Evolutionary conservation across 108 stramenopile species (phyloP), one percentile per base, ranked within the genome.

Genomic region (Stephanodiscus minutulus): DNA sequence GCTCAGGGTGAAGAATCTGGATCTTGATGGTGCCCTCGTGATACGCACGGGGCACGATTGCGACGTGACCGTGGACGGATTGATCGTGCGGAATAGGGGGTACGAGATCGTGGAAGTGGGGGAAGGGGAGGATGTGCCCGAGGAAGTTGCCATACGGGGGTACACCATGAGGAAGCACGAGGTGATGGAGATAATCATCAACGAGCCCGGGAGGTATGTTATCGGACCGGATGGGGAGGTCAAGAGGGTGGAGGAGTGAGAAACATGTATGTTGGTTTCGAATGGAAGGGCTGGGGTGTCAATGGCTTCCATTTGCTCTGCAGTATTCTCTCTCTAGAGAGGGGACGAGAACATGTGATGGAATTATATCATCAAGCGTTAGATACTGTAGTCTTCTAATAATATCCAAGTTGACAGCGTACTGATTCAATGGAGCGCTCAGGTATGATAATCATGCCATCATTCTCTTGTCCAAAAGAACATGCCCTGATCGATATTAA

Each of bases 131-230:
- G 76, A 77, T 62, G 86, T 90, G 29, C 78, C 84, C 12, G 94
- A 96, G 59, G 79, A 85, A 54, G 89, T 91, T 22, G 79, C 79
- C 7, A 96, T 96, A 71, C 83, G 94, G 44, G 94, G 92, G 20
- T 96, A 96, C 80, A 91, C 88, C 36, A 88, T 96, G 89, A 74
- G 74, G 25, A 93, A 92, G 68, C 77, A 86, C 22, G 89, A 92
- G 48, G 82, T 83, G 3, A 68, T 69, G 66, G 90, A 88, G 68
- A 90, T 88, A 52, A 55, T 83, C n/a, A 80, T 96, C 15, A 73
- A 81, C 56, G 94, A 92, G 53, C 90, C 91, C 24, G 94, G 91
- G 43, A 76, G 89, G 49, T 93, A 86, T 71, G 73, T 85, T 44
- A 79, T 91, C 59, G 87, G 84, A 22, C 64, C 77, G 29, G 86